phyloP scores from a whole-genome alignment of 2,329 filamentous ascomycete species.

The Ambrosiella cleistominuta region DNA sequence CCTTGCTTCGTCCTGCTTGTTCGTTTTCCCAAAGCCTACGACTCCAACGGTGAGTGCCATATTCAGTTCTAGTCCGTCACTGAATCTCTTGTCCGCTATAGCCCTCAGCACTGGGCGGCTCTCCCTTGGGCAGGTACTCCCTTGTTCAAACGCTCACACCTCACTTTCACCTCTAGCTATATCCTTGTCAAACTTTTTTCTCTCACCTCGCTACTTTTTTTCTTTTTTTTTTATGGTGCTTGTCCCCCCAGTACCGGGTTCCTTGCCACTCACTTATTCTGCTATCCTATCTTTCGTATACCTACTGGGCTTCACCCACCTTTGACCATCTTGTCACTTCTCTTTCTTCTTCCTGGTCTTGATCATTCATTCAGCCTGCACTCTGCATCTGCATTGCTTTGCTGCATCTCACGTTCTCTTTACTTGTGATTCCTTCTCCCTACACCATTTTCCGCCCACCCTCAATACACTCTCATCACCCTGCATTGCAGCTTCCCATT shows the following conservation, averaged over 20 bases:
- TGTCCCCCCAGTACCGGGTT: not conserved
- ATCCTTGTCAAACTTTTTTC: not conserved
- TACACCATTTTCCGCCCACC: conserved; percentile 5
- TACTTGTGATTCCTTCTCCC: conserved; percentile 3
- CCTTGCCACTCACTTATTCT: conserved; percentile 3
- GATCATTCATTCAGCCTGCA: not conserved
- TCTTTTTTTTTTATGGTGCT: not conserved
- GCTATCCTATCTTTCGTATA: conserved; percentile 8
- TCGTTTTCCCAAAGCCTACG: not conserved
- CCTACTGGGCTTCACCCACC: conserved; percentile 10
- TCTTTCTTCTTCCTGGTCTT: conserved; percentile 2
- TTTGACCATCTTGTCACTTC: not conserved
- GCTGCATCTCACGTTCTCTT: conserved; percentile 1
- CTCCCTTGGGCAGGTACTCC: not conserved
- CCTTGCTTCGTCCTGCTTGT: not conserved
- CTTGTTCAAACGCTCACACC: not conserved
- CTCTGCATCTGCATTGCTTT: not conserved
- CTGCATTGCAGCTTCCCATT: conserved; percentile 10
- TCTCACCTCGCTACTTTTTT: not conserved
- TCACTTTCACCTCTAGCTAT: not conserved
- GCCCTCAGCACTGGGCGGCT: not conserved
- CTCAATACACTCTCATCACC: not conserved
- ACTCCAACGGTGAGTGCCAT: not conserved
- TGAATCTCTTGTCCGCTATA: too few species aligned
- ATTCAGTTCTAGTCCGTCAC: too few species aligned